These are phyloP conservation scores for Globisporangium barbulae DNA, from an alignment of 352 stramenopile genomes.

Conservation along the genomic window DNA sequence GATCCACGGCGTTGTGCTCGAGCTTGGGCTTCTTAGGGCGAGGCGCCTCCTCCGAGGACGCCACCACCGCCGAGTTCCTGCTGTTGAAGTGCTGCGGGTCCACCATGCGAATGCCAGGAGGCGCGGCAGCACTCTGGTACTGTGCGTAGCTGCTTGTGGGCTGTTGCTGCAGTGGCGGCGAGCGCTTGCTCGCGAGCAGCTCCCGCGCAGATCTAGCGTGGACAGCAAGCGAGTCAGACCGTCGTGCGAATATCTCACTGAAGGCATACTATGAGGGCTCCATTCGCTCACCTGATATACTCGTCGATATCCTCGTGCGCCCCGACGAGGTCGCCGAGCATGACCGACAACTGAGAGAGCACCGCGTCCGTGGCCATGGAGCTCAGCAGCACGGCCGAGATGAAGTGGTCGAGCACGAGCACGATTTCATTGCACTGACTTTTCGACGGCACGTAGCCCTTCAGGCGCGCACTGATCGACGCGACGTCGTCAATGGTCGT, in stretches of 20 bases:
- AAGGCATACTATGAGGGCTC: background rate
- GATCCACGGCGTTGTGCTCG: constrained; percentile 19
- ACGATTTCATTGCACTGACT: constrained; percentile 51
- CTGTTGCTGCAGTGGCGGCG: constrained; percentile 11
- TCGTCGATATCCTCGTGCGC: constrained; percentile 50
- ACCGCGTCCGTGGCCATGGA: constrained; percentile 28
- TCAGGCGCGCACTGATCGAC: constrained; percentile 35
- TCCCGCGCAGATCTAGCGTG: constrained; percentile 31
- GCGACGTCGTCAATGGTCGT: constrained; percentile 57
- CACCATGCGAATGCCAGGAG: constrained; percentile 15
- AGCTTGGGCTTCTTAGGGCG: constrained; percentile 33
- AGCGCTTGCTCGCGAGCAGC: constrained; percentile 34
- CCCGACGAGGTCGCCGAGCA: constrained; percentile 35
- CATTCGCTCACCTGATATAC: constrained; percentile 48
- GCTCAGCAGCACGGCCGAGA: constrained; percentile 64
- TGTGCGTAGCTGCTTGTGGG: background rate
- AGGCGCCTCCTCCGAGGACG: constrained; percentile 20
- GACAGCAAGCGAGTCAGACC: background rate
- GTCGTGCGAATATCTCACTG: too few species aligned
- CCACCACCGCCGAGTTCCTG: constrained; percentile 8
- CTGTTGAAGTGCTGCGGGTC: constrained; percentile 18
- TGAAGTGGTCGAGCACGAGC: constrained; percentile 63
- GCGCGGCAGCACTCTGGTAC: background rate
- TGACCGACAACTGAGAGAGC: constrained; percentile 34
- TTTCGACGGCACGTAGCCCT: constrained; percentile 31